These are phyloP conservation scores for Polytrichum commune DNA, from an alignment of 225 moss, liverwort and hornwort genomes.

Conservation along the genomic window DNA sequence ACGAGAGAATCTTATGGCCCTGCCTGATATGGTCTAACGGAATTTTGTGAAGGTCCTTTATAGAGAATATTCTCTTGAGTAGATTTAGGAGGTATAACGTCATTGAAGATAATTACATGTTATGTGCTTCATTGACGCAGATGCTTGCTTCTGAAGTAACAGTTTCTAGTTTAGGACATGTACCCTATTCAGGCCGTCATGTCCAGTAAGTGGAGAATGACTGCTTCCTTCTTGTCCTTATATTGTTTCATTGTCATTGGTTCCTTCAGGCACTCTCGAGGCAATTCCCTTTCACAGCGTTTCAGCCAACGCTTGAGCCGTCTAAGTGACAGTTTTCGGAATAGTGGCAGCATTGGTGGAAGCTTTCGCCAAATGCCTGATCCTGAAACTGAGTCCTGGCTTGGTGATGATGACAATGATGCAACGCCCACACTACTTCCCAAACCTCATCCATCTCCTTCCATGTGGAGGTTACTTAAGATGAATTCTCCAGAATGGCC, in stretches of 20 bases:
- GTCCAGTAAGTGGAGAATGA: no score
- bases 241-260: neutral
- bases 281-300: slow-evolving; percentile 43
- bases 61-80: no score
- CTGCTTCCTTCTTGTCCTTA: no score
- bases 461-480: slow-evolving; percentile 80
- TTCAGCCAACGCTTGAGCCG: slow-evolving; percentile 56
- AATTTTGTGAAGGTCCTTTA: no score
- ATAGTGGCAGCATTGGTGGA: slow-evolving; percentile 24
- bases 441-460: slow-evolving; percentile 32
- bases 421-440: slow-evolving; percentile 20
- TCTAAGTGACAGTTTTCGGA: slow-evolving; percentile 43
- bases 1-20: no score
- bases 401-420: slow-evolving; percentile 49
- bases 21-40: no score
- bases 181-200: no score
- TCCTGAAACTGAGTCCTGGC: slow-evolving; percentile 71
- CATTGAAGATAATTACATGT: no score
- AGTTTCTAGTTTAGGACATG: no score
- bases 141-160: no score
- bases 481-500: slow-evolving; percentile 97
- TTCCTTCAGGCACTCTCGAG: slow-evolving; percentile 34
- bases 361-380: slow-evolving; percentile 57
- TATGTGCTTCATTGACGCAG: no score
- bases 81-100: no score